phyloP scores from a whole-genome alignment of 345 rosid genomes.

The Leavenworthia alabamica region DNA sequence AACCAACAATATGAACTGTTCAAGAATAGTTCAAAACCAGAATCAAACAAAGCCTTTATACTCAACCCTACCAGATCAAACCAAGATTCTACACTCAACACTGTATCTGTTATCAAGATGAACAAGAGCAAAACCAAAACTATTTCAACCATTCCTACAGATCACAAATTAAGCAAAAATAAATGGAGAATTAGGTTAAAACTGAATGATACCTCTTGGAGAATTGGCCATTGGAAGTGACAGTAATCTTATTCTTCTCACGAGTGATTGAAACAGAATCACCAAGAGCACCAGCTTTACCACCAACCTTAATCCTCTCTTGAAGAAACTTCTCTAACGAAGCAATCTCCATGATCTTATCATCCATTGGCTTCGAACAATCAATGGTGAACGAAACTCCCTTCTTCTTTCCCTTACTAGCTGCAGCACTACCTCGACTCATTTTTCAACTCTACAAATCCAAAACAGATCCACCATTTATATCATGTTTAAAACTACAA shows the following conservation, averaged over 20 bases:
- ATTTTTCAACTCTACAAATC: conserved; percentile 20
- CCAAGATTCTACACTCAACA: background rate
- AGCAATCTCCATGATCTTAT: conserved; percentile 54
- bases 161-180: background rate
- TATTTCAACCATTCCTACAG: background rate
- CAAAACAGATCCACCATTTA: background rate
- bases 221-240: conserved; percentile 56
- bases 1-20: background rate
- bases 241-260: conserved; percentile 56
- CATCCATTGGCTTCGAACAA: conserved; percentile 33
- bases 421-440: conserved; percentile 26
- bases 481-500: background rate
- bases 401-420: conserved; percentile 34
- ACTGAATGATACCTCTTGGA: conserved; percentile 45
- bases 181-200: background rate
- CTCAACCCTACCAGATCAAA: too few relatives aligned
- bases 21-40: too few relatives aligned
- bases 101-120: background rate
- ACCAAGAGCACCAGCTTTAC: conserved; percentile 68
- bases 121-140: background rate
- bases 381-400: conserved; percentile 32
- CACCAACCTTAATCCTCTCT: conserved; percentile 72
- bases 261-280: conserved; percentile 49
- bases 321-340: conserved; percentile 71
- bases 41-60: too few relatives aligned